Conservation (phyloP, 129 eudicot species). For the Logfia minima region DNA sequence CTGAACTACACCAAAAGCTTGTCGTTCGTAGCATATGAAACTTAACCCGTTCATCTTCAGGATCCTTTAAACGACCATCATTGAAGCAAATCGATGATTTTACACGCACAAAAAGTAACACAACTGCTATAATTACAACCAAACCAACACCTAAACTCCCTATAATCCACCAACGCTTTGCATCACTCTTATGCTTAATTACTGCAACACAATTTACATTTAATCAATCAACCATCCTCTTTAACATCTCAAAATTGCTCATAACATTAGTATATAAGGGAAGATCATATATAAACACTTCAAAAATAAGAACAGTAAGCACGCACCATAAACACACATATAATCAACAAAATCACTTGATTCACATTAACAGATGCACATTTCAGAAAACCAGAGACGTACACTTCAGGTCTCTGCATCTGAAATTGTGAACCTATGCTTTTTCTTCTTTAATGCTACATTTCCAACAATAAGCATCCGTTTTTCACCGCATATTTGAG, state of each 20-base stretch:
- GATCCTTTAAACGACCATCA: conserved; percentile 44
- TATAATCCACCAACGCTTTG: conserved; percentile 78
- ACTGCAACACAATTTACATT: conserved; percentile 33
- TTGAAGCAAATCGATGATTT: conserved; percentile 55
- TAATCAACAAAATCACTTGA: too few relatives aligned
- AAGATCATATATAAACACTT: not conserved
- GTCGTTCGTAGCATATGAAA: conserved; percentile 72
- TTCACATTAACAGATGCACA: too few relatives aligned
- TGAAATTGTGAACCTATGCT: not conserved
- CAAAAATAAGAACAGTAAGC: not conserved
- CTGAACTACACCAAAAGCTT: conserved; percentile 90
- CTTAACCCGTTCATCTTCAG: conserved; percentile 49
- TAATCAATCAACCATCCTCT: not conserved
- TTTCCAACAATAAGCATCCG: too few relatives aligned
- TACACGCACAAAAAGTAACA: conserved; percentile 42
- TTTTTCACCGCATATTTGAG: too few relatives aligned
- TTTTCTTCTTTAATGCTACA: not conserved
- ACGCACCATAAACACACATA: too few relatives aligned
- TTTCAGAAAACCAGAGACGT: too few relatives aligned
- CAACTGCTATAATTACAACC: conserved; percentile 43
- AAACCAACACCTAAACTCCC: conserved; percentile 67
- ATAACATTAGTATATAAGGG: too few relatives aligned
- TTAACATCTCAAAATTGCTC: not conserved
- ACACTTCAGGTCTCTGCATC: not conserved
- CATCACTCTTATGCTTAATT: conserved; percentile 49